Evolutionary conservation across 257 asterid species (phyloP).

Genomic region (Solanum peruvianum): DNA sequence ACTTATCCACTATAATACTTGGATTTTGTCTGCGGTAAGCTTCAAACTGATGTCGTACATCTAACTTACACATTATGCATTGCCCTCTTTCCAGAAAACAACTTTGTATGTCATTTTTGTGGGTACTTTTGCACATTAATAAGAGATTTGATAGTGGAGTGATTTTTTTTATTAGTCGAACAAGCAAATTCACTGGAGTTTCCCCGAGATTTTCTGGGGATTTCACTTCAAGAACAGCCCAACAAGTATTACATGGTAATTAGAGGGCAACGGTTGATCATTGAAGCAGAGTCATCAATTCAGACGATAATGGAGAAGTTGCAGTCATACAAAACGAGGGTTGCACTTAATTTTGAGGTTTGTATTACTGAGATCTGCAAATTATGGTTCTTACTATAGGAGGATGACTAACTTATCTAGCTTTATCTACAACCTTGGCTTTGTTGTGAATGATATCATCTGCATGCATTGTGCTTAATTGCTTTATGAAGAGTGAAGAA

Average conservation of each 20-base stretch:
- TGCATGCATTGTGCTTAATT: neutral
- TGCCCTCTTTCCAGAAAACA: neutral
- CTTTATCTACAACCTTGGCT: neutral
- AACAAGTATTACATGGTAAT: slow-evolving; percentile 63
- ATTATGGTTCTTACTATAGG: slow-evolving; percentile 7
- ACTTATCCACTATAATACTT: neutral
- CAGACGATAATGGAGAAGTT: slow-evolving; percentile 89
- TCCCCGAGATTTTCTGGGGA: slow-evolving; percentile 90
- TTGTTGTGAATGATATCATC: neutral
- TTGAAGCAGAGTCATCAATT: slow-evolving; percentile 21
- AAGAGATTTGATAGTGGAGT: neutral
- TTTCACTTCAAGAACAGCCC: slow-evolving; percentile 86
- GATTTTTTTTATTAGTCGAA: slow-evolving; percentile 44
- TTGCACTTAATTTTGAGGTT: slow-evolving; percentile 88
- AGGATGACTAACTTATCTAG: neutral
- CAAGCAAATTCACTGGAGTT: slow-evolving; percentile 44
- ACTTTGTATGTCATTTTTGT: neutral
- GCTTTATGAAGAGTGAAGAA: neutral
- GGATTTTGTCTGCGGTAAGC: neutral
- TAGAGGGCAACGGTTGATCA: slow-evolving; percentile 54
- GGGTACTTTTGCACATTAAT: neutral
- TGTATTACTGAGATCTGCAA: slow-evolving; percentile 2
- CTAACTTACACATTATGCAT: neutral
- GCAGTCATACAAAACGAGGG: slow-evolving; percentile 84
- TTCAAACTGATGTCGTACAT: neutral